These are phyloP conservation scores for Anethum foeniculum DNA, from an alignment of 140 eudicot species.

Conservation along the genomic window DNA sequence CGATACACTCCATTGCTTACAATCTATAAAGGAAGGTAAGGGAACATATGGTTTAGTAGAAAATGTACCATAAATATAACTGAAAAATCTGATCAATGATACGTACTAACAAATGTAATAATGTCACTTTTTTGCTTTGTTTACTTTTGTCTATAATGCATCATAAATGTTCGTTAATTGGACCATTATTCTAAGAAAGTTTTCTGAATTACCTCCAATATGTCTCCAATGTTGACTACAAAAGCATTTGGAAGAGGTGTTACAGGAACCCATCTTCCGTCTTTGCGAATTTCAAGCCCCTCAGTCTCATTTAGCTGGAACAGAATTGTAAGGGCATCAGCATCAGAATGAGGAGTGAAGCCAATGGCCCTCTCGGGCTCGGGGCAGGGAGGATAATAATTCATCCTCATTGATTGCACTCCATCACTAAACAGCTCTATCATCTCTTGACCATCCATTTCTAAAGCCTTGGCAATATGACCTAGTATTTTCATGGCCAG, in stretches of 20 bases:
- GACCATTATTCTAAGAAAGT: background rate
- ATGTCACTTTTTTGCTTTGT: background rate
- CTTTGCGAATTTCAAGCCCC: constrained; percentile 67
- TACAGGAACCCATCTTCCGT: constrained; percentile 58
- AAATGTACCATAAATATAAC: background rate
- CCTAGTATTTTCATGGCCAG: constrained; percentile 39
- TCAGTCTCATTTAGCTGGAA: constrained; percentile 48
- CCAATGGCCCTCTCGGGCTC: constrained; percentile 65
- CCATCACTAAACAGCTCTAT: constrained; percentile 42
- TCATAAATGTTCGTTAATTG: background rate
- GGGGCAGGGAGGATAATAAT: constrained; percentile 78
- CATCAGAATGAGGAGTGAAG: constrained; percentile 69
- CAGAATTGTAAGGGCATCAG: constrained; percentile 59
- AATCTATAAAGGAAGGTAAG: constrained; percentile 24
- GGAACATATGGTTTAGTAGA: background rate
- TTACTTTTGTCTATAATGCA: background rate
- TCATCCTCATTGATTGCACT: constrained; percentile 61
- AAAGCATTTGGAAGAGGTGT: constrained; percentile 49
- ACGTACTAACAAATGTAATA: background rate
- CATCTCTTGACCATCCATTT: constrained; percentile 42
- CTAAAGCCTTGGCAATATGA: constrained; percentile 50
- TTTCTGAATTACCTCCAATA: constrained; percentile 50
- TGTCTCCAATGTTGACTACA: constrained; percentile 67
- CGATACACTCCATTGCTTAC: constrained; percentile 54
- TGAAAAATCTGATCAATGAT: background rate